Base-by-base conservation (phyloP, 768 basidiomycete genomes). In the Lentinula detonsa region DNA sequence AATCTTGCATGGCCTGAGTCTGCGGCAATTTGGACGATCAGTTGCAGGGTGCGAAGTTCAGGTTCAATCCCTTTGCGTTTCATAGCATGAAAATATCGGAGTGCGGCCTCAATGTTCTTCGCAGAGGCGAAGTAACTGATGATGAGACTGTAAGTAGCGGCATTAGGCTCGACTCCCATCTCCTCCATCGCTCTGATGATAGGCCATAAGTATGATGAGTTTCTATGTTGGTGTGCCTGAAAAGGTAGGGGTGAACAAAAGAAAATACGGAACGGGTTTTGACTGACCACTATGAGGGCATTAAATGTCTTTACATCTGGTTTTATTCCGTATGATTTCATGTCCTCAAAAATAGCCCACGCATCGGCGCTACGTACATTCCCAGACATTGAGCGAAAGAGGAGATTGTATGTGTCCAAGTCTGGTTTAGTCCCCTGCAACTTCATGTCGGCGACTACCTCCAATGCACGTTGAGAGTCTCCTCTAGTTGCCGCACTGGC, bases 261-360 rank as follows among this genome's bases (percentile, higher is more conserved):
- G 23, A 56, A 39, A 16, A 52, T 2, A 45, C 10, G 16, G 13
- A 23, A 55, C 43, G 54, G 64, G 8, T 40, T 6, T 48, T 51
- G 37, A 61, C 73, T 67, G 68, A 90, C 91, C 66, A 81, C 73
- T 52, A 93, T 70, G 28, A 93, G 75, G 46, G 78, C 73, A 49
- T 88, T 82, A 69, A 87, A 86, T 8, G 83, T 78, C 42, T 78
- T 72, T 5, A 73, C 65, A 59, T 82, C 76, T 4, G 83, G 86
- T 49, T 70, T 62, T 21, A 91, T 62, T 2, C 78, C 80, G 46
- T 78, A 64, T 16, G 75, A 69, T 37, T 77, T 56, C 87, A 91
- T 90, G 68, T 91, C 88, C 39, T 88, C 85, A 33, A 88, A 71
- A 58, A 88, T 78, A 16, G 87, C 88, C 76, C 80, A 81, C 4